Percentiles rank a stretch among this genome's conserved stretches.
Conservation (phyloP, 768 basidiomycete genomes). For the Mycena chlorophos region DNA sequence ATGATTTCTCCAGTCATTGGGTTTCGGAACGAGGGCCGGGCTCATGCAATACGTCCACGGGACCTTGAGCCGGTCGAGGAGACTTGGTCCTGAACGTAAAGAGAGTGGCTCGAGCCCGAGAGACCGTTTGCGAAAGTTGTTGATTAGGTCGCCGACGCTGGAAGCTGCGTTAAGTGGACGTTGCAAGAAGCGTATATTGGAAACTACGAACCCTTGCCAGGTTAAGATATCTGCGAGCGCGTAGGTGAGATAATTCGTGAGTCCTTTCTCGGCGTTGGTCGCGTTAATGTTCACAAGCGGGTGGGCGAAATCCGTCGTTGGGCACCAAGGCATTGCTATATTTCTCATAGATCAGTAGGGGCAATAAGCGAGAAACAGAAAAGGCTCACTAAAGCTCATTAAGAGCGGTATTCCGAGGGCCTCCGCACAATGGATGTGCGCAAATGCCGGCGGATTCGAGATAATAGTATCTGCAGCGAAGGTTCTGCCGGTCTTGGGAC, state of each 20-base stretch:
- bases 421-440: slow-evolving; percentile 65
- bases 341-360: not conserved
- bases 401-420: slow-evolving; percentile 59
- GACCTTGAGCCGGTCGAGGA: slow-evolving; percentile 53
- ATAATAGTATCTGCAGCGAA: slow-evolving; percentile 68
- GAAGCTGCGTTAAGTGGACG: slow-evolving; percentile 3
- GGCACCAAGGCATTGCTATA: slow-evolving; percentile 67
- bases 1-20: slow-evolving; percentile 61
- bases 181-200: not conserved
- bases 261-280: slow-evolving; percentile 52
- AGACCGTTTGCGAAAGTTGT: slow-evolving; percentile 50
- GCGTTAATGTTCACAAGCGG: slow-evolving; percentile 60
- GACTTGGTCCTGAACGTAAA: slow-evolving; percentile 48
- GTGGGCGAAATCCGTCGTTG: slow-evolving; percentile 58
- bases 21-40: slow-evolving; percentile 57
- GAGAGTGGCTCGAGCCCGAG: slow-evolving; percentile 51
- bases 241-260: slow-evolving; percentile 61
- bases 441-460: slow-evolving; percentile 67
- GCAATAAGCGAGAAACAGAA: not conserved
- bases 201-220: slow-evolving; percentile 52
- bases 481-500: slow-evolving; percentile 40
- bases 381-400: slow-evolving; percentile 55
- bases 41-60: slow-evolving; percentile 70
- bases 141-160: slow-evolving; percentile 61
- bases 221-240: slow-evolving; percentile 60